phyloP scores from a whole-genome alignment of 768 basidiomycete genomes.

The Trametopsis cervina region DNA sequence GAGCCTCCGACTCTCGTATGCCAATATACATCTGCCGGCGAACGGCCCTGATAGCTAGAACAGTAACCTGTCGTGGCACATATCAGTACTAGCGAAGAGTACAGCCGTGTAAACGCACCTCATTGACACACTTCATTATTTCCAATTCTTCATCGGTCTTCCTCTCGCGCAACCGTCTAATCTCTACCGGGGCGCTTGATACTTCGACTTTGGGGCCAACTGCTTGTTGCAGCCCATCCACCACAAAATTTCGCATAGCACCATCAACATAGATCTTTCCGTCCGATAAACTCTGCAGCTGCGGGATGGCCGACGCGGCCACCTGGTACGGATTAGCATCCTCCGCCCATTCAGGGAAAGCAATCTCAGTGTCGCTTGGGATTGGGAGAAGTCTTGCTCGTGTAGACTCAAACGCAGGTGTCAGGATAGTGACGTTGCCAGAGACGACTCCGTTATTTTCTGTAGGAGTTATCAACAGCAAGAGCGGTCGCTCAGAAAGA shows the following conservation, averaged over 20 bases:
- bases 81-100: not conserved
- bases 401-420: constrained; percentile 70
- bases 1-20: constrained; percentile 69
- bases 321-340: constrained; percentile 57
- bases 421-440: constrained; percentile 50
- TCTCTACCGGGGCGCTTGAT: constrained; percentile 42
- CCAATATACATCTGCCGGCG: constrained; percentile 57
- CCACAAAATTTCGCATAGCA: constrained; percentile 53
- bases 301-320: constrained; percentile 29
- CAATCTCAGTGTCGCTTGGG: constrained; percentile 34
- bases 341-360: constrained; percentile 58
- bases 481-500: constrained; percentile 73
- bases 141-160: constrained; percentile 68
- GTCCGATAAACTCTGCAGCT: constrained; percentile 7
- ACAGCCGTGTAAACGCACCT: constrained; percentile 36
- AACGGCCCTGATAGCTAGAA: constrained; percentile 66
- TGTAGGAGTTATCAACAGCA: constrained; percentile 54
- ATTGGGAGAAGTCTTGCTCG: constrained; percentile 58
- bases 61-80: constrained; percentile 50
- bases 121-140: constrained; percentile 71
- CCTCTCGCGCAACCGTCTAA: constrained; percentile 62
- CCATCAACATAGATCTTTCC: constrained; percentile 55
- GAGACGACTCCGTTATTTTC: constrained; percentile 21
- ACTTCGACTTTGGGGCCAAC: constrained; percentile 30
- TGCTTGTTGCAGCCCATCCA: constrained; percentile 50